Base-by-base conservation (phyloP, 192 early-diverging fungal genomes). In the Cladochytrium replicatum region DNA sequence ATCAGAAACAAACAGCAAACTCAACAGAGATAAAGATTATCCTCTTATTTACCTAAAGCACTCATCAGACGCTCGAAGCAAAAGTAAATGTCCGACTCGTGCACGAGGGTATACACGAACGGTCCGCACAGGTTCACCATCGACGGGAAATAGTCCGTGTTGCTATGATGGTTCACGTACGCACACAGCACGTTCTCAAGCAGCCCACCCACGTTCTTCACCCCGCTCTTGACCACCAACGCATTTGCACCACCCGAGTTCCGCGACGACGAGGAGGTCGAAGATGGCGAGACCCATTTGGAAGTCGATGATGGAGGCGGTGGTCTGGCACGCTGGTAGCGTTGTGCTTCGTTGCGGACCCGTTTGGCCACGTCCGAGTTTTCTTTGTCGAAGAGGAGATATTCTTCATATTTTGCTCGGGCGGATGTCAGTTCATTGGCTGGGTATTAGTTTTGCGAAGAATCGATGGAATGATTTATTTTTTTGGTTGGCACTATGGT, bases 141-240 rank as follows among this genome's bases (percentile, higher is more conserved):
- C 27, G 72, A 74, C 1, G 88, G 77, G 27, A 72, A 67, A 54
- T 91, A 92, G 44, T 91, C 87, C 49, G 78, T 68, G 22, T 75
- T 66, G 42, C 81, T 78, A 55, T 87, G 78, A 57, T 80, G 69
- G 67, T 83, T 85, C 59, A 92, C 67, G 60, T 88, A 90, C 15
- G 87, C 80, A 26, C 77, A 82, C 43, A 94, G 82, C n/a, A 94
- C 83, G 30, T 85, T 80, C 56, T 94, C 89, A 4, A 70, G 52
- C 22, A 19, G 15, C 8, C 5, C 2, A 6, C 8, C 25, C 3
- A 29, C 45, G 26, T 67, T 51, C 32, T 48, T 40, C 2, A 21
- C 30, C 43, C 7, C 24, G 43, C 43, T 6, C 47, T n/a, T n/a
- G 7, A 19, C 17, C 37, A 24, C 28, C 7, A 24, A 46, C n/a